Base-by-base conservation (phyloP, 805 yeast species). In the Ogataea corticis region DNA sequence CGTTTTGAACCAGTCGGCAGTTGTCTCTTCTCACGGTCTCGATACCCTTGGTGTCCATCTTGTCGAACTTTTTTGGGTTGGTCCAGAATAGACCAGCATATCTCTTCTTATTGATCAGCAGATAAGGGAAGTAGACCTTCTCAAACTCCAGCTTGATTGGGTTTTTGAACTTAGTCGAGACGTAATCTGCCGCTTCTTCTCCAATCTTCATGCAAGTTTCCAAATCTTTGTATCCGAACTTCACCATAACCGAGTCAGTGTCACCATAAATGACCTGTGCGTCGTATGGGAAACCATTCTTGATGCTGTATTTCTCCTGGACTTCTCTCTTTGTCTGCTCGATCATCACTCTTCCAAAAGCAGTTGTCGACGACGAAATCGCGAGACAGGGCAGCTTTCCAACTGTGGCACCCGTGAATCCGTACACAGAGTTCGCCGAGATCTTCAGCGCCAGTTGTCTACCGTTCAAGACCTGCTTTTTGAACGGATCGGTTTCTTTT, bases 11-110 rank as follows among this genome's bases (percentile, higher is more conserved):
- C 54, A 94, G 71, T 33, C 96, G 79, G 67, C 99, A 94, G 54
- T 96, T 95, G 62, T 94, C 99, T 73, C 99, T 82, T 66, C 99
- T 83, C 34, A 94, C 99, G 0, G 99, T 94, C 60, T 96, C 99
- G 50, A 94, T 85, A 65, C 99, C 99, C 62, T 94, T 94, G 28
- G 97, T 92, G 65, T 94, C 99, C 90, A 94, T 85, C 68, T 94
- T 94, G 66, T 95, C 99, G 58, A 80, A 88, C 52, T 87, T 88
- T n/a, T 87, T 81, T 0, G 97, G 85, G 38, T 80, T 78, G 0
- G 99, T 94, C 99, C 99, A 94, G 62, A 83, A 92, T 35, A 94
- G 72, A 0, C 99, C 99, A 2, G 99, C 99, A 62, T 94, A 94
- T 66, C 99, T 78, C 69, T 94, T 94, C 67, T 94, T 94, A 71